phyloP scores from a whole-genome alignment of 106 monocot genomes.

The Phalaenopsis equestris region DNA sequence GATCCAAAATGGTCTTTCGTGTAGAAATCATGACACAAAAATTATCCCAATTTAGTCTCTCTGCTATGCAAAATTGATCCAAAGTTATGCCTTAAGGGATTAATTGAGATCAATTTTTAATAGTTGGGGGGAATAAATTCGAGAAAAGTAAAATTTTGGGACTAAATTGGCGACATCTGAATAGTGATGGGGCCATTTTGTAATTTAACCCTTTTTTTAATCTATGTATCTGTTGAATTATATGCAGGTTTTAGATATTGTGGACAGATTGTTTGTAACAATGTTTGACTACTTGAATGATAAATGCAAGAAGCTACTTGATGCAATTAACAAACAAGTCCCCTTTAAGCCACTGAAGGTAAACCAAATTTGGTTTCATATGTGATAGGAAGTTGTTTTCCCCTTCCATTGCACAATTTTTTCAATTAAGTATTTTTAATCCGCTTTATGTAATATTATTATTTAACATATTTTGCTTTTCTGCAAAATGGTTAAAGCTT shows the following conservation, averaged over 20 bases:
- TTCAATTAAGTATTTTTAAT: background rate
- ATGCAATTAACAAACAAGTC: conserved; percentile 65
- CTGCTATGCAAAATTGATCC: too few relatives aligned
- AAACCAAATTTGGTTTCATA: background rate
- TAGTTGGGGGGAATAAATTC: too few relatives aligned
- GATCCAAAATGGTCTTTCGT: too few relatives aligned
- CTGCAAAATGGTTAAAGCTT: background rate
- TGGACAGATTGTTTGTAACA: conserved; percentile 72
- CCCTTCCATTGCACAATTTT: background rate
- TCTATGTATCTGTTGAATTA: background rate
- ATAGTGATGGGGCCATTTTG: too few relatives aligned
- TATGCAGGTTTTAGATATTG: conserved; percentile 78
- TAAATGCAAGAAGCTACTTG: conserved; percentile 76
- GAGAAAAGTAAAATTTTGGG: too few relatives aligned
- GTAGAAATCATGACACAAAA: too few relatives aligned
- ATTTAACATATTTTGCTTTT: background rate
- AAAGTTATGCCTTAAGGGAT: too few relatives aligned
- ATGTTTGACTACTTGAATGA: conserved; percentile 82
- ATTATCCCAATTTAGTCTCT: too few relatives aligned
- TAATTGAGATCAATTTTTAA: too few relatives aligned
- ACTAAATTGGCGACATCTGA: too few relatives aligned
- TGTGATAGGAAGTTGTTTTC: background rate
- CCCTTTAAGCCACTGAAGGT: conserved; percentile 94
- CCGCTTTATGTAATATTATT: background rate
- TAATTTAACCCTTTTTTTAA: background rate